Evolutionary conservation across 176 grass and related monocot genomes (phyloP), one percentile per base, ranked within the genome.

Genomic region (Eremochloa ophiuroides): DNA sequence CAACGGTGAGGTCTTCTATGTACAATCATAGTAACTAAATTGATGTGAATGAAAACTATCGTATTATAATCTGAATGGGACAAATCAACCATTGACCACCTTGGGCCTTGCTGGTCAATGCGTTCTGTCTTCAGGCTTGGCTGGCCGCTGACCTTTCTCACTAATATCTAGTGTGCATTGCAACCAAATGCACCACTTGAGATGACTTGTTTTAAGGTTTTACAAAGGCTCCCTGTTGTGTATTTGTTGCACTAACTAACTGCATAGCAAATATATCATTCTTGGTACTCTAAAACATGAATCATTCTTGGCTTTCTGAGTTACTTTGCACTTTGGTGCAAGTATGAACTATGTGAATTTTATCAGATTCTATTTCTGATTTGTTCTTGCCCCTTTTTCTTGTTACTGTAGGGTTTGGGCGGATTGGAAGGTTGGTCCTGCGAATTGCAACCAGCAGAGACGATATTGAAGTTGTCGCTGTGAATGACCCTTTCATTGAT

Each of bases 401-500:
- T 77, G 56, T 20, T 91, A 71, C 20, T 85, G 7, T 63, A 98
- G 96, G 96, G 20, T 98, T 98, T 82, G 96, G 96, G 22, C 85
- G 96, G 9, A 98, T 98, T 87, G 96, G 96, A 30, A 95, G 96
- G 80, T 85, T 98, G 70, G 93, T 98, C 15, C 58, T 98, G 86
- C 84, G 96, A 76, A 93, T 98, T 73, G 96, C 96, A 66, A 91
- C 84, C 34, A 84, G 82, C 50, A 93, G 93, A 91, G 96, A 98
- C 51, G 96, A 98, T 78, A 84, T 98, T 89, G 96, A 98, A 86
- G 90, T 98, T 82, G 96, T 98, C 20, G 96, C 96, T 82, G 93
- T 98, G 37, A 98, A 98, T 77, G 96, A 98, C 86, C 96, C 96
- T 73, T 98, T 98, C 40, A 76, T 98, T 28, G 93, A 98, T 91